phyloP scores from a whole-genome alignment of 805 yeast genomes.

The Grigorovia yakushimaensis region DNA sequence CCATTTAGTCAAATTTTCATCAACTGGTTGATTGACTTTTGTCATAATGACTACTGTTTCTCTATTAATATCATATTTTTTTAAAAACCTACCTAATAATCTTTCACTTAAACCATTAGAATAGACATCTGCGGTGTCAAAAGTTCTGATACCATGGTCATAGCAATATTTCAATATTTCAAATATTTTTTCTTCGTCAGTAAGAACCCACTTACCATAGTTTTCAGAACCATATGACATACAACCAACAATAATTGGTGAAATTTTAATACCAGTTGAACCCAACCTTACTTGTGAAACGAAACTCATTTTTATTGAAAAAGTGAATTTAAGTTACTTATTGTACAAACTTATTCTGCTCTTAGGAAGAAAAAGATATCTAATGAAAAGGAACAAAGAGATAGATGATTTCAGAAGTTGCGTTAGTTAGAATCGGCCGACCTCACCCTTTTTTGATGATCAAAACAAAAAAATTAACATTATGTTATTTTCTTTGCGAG shows the following conservation, averaged over 20 bases:
- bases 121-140: constrained; percentile 42
- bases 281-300: constrained; percentile 28
- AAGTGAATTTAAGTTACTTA: too few relatives aligned
- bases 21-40: constrained; percentile 33
- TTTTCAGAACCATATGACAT: constrained; percentile 40
- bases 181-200: constrained; percentile 39
- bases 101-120: constrained; percentile 42
- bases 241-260: constrained; percentile 44
- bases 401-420: too few relatives aligned
- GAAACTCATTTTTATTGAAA: background rate
- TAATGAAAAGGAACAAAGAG: too few relatives aligned
- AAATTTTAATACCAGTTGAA: constrained; percentile 39
- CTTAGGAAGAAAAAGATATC: too few relatives aligned
- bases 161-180: constrained; percentile 37
- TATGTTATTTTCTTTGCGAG: too few relatives aligned
- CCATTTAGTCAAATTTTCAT: constrained; percentile 8
- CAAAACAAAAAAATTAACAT: too few relatives aligned
- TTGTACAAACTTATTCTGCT: too few relatives aligned
- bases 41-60: constrained; percentile 48
- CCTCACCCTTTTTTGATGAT: too few relatives aligned
- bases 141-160: constrained; percentile 37
- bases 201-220: constrained; percentile 38
- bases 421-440: too few relatives aligned
- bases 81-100: constrained; percentile 44
- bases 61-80: constrained; percentile 41